Evolutionary conservation across 495 filamentous ascomycete species (phyloP), one percentile per base, ranked within the genome.

Genomic region (Parachaetomium inaequale): DNA sequence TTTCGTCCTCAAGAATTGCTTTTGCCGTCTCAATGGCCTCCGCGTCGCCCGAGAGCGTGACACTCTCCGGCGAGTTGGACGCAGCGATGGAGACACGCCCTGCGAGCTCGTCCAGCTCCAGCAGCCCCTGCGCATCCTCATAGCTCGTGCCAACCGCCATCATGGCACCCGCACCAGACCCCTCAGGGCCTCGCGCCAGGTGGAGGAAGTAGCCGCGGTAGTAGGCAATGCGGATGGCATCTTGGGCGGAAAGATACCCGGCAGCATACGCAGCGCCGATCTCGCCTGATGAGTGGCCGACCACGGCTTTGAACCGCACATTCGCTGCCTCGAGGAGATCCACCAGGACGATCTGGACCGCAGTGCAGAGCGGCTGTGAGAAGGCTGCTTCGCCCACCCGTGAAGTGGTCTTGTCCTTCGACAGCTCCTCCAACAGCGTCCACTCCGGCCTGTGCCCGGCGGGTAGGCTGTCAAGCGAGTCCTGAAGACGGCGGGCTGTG

Each of bases 271-370:
- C 79, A 0, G 78, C 80, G 0, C 54, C 79, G 57, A 88, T 87
- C 65, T 88, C 86, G 15, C 86, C 85, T 34, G 76, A 81, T 0
- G 83, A 86, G 63, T 88, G 84, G 26, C 86, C 85, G 1, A 86
- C 75, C 0, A 86, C 81, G 7, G 77, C 76, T 1, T 63, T 43
- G 0, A 79, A 75, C 1, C 46, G 32, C 14, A 87, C 66, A 2
- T 76, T 79, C 40, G 76, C 75, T 1, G 51, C 67, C 0, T 43
- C 32, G 0, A 87, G 66, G 1, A 86, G 55, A 6, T 82, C 73
- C 0, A 83, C 78, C 4, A 86, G 61, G 0, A 76, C 40, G n/a
- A 84, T 67, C 50, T 83, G 79, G 0, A 83, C 29, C 0, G 80
- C 78, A 0, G 79, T 80, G 40, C 79, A 81, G 0, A 83, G 51